These are phyloP conservation scores for Monocercomonoides exilis DNA, from an alignment of 78 protist species.

Conservation along the genomic window DNA sequence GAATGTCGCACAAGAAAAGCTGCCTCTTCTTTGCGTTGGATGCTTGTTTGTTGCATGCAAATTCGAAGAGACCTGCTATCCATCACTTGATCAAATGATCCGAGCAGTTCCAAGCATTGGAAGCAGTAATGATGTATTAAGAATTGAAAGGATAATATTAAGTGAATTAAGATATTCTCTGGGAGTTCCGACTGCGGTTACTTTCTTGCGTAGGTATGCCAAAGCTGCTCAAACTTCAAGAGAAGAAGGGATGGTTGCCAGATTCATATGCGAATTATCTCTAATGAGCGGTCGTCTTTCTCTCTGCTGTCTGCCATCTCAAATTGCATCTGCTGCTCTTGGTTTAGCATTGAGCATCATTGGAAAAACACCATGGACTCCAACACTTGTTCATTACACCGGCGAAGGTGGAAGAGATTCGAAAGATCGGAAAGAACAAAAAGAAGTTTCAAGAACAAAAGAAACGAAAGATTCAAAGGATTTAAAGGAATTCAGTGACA, in stretches of 20 bases:
- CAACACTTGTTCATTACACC: neutral
- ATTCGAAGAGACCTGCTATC: constrained; percentile 26
- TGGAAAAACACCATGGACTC: neutral
- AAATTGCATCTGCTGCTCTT: neutral
- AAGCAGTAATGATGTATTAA: neutral
- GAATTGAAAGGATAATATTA: neutral
- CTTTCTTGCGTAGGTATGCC: neutral
- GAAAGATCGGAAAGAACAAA: too few relatives aligned
- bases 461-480: too few relatives aligned
- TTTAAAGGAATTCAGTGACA: too few relatives aligned
- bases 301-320: neutral
- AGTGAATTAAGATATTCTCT: neutral
- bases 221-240: neutral
- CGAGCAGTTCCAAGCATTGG: too few relatives aligned
- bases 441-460: too few relatives aligned
- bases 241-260: neutral
- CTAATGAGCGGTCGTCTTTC: neutral
- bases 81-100: neutral
- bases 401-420: too few relatives aligned
- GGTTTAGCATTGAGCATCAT: neutral
- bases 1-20: neutral
- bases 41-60: constrained; percentile 27
- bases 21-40: constrained; percentile 18
- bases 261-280: neutral
- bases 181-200: neutral